A percentile compares a stretch with the other conserved stretches of the same genome.
phyloP scores from a whole-genome alignment of 192 early-diverging fungal species.

The Spizellomyces punctatus region DNA sequence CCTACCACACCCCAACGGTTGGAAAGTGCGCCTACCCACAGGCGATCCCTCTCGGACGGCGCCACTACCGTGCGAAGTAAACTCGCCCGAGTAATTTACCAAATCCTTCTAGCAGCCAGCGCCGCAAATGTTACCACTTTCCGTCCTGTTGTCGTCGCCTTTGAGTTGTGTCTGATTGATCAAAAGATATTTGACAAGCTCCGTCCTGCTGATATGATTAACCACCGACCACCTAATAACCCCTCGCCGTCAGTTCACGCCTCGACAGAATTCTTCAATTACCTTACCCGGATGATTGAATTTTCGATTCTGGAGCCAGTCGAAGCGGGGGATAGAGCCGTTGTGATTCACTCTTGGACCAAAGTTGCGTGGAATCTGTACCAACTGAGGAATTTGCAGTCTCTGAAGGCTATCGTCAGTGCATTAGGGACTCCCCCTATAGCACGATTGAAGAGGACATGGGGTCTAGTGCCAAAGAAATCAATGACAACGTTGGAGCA shows the following conservation, averaged over 20 bases:
- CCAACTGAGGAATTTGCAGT: slow-evolving; percentile 68
- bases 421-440: slow-evolving; percentile 73
- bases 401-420: slow-evolving; percentile 68
- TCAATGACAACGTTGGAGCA: slow-evolving; percentile 56
- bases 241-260: slow-evolving; percentile 65
- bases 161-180: slow-evolving; percentile 71
- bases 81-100: slow-evolving; percentile 4
- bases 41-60: neutral
- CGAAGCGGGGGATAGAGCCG: slow-evolving; percentile 59
- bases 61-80: neutral
- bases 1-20: neutral
- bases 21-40: neutral
- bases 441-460: slow-evolving; percentile 68
- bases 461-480: slow-evolving; percentile 70
- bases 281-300: slow-evolving; percentile 73
- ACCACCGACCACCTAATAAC: slow-evolving; percentile 60
- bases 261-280: slow-evolving; percentile 81
- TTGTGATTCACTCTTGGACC: slow-evolving; percentile 70
- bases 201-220: slow-evolving; percentile 56
- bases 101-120: slow-evolving; percentile 2
- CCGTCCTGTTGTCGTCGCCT: slow-evolving; percentile 47
- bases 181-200: slow-evolving; percentile 69
- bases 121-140: slow-evolving; percentile 3
- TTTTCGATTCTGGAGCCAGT: slow-evolving; percentile 65
- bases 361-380: slow-evolving; percentile 63